Evolutionary conservation across 352 stramenopile genomes (phyloP).

Genomic region (Phytophthora colocasiae): DNA sequence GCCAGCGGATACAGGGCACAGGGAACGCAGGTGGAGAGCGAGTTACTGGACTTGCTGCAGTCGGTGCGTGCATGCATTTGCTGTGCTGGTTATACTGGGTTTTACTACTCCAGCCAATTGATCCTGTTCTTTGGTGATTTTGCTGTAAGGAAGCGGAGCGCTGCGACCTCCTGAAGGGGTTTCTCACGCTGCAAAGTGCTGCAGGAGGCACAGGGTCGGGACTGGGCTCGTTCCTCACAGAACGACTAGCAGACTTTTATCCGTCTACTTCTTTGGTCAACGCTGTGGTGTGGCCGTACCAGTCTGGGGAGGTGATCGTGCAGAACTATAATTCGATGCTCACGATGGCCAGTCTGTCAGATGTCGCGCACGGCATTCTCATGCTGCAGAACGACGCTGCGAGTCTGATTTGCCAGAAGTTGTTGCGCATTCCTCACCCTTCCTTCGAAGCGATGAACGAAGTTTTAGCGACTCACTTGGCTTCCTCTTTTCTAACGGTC

Average conservation of each 20-base stretch:
- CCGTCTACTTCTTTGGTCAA: conserved; percentile 67
- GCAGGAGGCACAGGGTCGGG: conserved; percentile 89
- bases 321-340: conserved; percentile 93
- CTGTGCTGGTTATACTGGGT: background rate
- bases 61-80: conserved; percentile 29
- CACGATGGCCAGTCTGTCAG: conserved; percentile 81
- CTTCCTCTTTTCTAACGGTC: conserved; percentile 56
- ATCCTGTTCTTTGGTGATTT: background rate
- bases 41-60: conserved; percentile 60
- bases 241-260: conserved; percentile 73
- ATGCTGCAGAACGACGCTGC: conserved; percentile 80
- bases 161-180: conserved; percentile 70
- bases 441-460: conserved; percentile 71
- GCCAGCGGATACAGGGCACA: conserved; percentile 69
- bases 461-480: conserved; percentile 69
- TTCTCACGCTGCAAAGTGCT: conserved; percentile 87
- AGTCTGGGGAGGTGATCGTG: conserved; percentile 86
- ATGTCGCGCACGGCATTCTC: conserved; percentile 64
- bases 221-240: conserved; percentile 84
- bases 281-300: conserved; percentile 86
- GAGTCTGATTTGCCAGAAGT: conserved; percentile 57
- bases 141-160: conserved; percentile 65
- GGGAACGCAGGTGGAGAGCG: conserved; percentile 47
- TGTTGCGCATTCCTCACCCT: conserved; percentile 63
- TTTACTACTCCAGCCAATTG: background rate